phyloP scores from a whole-genome alignment of 345 rosid species.

The Arabidopsis suecica region DNA sequence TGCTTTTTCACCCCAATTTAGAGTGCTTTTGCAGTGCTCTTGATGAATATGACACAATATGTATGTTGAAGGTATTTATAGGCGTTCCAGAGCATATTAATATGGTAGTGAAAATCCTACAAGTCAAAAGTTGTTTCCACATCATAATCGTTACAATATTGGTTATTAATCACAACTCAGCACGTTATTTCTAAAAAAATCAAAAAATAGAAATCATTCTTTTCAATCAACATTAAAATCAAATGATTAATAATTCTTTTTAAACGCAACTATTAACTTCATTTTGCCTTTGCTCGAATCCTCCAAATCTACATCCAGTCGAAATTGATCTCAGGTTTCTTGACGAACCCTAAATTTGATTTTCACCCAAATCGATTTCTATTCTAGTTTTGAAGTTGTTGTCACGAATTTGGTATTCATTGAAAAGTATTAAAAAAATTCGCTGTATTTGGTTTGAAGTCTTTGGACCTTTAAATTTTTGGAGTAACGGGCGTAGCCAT shows the following conservation, averaged over 20 bases:
- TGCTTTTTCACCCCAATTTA: background rate
- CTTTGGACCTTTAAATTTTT: too few relatives aligned
- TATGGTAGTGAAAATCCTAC: conserved; percentile 23
- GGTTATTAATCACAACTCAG: background rate
- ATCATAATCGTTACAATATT: background rate
- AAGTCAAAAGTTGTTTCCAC: conserved; percentile 26
- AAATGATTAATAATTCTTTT: too few relatives aligned
- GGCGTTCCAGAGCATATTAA: conserved; percentile 21
- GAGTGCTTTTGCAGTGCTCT: conserved; percentile 22
- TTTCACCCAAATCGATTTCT: background rate
- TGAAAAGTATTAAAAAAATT: too few relatives aligned
- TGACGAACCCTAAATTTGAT: background rate
- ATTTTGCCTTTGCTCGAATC: background rate
- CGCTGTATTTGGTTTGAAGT: too few relatives aligned
- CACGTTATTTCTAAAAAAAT: too few relatives aligned
- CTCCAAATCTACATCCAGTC: background rate
- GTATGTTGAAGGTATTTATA: conserved; percentile 40
- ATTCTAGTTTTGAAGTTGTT: too few relatives aligned
- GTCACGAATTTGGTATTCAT: too few relatives aligned
- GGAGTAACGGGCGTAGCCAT: too few relatives aligned
- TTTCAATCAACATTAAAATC: too few relatives aligned
- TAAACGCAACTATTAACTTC: background rate
- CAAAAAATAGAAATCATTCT: too few relatives aligned
- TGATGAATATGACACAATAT: conserved; percentile 36
- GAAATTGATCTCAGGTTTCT: background rate